A percentile compares a stretch with the other conserved stretches of the same genome.
Conservation (phyloP, 1,139 yeast genomes). For the Kurtzmaniella quercitrusa region DNA sequence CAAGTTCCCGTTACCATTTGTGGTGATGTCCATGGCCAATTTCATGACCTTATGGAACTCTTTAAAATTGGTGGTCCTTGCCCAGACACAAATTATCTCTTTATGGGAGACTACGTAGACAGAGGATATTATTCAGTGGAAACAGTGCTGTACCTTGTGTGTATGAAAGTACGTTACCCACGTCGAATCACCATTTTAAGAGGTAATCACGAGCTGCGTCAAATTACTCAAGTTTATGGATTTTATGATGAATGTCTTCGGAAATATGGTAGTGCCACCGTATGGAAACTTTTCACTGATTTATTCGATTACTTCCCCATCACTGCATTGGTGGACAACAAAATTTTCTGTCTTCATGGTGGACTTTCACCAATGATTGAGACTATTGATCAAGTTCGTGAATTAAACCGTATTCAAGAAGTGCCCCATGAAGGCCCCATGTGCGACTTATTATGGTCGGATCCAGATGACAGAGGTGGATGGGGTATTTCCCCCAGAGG, state of each 20-base stretch:
- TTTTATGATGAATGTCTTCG: constrained; percentile 87
- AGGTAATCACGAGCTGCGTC: constrained; percentile 93
- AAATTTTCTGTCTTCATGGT: constrained; percentile 91
- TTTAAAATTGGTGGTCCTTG: constrained; percentile 93
- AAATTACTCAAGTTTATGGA: constrained; percentile 94
- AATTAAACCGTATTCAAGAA: constrained; percentile 94
- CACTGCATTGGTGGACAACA: constrained; percentile 94
- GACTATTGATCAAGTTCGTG: constrained; percentile 94
- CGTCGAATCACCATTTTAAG: constrained; percentile 82
- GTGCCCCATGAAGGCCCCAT: constrained; percentile 99
- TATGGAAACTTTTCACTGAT: constrained; percentile 96
- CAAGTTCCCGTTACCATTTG: constrained; percentile 94
- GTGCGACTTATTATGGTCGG: constrained; percentile 96
- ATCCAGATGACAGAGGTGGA: constrained; percentile 95
- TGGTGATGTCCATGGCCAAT: constrained; percentile 98
- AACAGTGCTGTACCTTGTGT: constrained; percentile 89
- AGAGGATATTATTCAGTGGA: constrained; percentile 93
- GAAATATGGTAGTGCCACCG: constrained; percentile 93
- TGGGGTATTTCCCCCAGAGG: constrained; percentile 99
- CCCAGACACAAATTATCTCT: constrained; percentile 74
- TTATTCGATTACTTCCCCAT: constrained; percentile 89
- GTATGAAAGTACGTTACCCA: constrained; percentile 83
- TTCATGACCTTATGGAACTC: constrained; percentile 87
- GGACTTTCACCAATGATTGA: constrained; percentile 97
- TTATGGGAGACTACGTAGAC: constrained; percentile 95